phyloP scores from a whole-genome alignment of 106 monocot species.

The Vanilla planifolia region DNA sequence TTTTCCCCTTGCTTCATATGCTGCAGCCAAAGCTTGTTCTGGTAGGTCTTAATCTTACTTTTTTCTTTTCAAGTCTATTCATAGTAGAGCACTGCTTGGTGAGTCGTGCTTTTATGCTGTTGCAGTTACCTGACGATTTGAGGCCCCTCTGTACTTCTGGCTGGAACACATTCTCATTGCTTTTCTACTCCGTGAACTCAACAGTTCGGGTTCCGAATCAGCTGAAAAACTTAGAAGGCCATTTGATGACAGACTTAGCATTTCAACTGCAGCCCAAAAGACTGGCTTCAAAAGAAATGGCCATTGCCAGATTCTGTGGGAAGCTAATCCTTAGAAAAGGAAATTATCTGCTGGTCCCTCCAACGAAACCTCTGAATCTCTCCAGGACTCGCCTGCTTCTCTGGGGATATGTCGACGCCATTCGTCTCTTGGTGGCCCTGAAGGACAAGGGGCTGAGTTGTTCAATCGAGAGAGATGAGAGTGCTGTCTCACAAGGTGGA shows the following conservation, averaged over 20 bases:
- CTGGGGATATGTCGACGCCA: constrained; percentile 35
- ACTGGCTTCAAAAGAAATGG: constrained; percentile 23
- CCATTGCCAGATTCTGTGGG: constrained; percentile 47
- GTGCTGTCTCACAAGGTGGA: background rate
- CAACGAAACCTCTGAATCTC: background rate
- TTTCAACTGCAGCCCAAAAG: constrained; percentile 37
- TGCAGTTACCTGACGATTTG: constrained; percentile 48
- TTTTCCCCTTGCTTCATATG: constrained; percentile 32
- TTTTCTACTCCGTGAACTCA: constrained; percentile 33
- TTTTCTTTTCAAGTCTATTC: background rate
- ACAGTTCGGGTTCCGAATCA: constrained; percentile 28
- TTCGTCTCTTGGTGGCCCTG: constrained; percentile 22
- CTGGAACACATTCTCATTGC: background rate
- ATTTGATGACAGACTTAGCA: constrained; percentile 31
- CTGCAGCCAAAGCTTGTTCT: constrained; percentile 51
- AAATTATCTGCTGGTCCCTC: constrained; percentile 22
- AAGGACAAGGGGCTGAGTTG: constrained; percentile 29
- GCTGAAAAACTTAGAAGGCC: constrained; percentile 20
- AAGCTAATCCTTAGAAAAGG: constrained; percentile 38
- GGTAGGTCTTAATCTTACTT: constrained; percentile 12
- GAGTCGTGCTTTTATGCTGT: constrained; percentile 1
- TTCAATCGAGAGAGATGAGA: constrained; percentile 4
- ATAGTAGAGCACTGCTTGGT: too few relatives aligned
- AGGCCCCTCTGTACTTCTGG: constrained; percentile 11
- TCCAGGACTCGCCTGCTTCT: constrained; percentile 17